Evolutionary conservation across 2,329 filamentous ascomycete genomes (phyloP), one percentile per base, ranked within the genome.

Genomic region (Phoma sp.): DNA sequence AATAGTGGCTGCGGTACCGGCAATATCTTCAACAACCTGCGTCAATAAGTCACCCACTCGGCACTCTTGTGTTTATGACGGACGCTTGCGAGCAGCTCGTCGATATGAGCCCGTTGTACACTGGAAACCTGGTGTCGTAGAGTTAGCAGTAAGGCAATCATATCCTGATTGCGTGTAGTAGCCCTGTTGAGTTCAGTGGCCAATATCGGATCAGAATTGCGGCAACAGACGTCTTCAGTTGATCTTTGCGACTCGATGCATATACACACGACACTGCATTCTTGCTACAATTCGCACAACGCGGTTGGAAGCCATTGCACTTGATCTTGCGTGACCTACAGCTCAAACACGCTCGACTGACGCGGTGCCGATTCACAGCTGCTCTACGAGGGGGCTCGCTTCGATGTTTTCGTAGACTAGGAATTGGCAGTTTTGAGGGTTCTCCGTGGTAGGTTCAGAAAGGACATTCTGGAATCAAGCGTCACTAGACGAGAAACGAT

Each of bases 281-380:
- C 10, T 68, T 64, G 20, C 48, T 48, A 48, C 75, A 77, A 25
- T 74, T 70, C 10, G 65, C 57, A 56, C 74, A 77, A 18, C 45
- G 32, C 2, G 74, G 74, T 20, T 61, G 66, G 21, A 52, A 57
- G 4, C 74, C 74, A 59, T 71, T 70, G 59, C 74, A 77, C 38
- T 73, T 75, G 55, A 74, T 69, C 50, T 77, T 77, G 18, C 73
- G 63, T 14, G 63, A 54, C 9, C 73, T 66, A 53, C 74, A 77
- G 26, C 57, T 66, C 29, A 69, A 54, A 47, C 74, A 77, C 5
- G 74, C 74, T 21, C 66, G 59, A 21, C 52, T 53, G 5, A 69
- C 68, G 34, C 71, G 56, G 39, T 61, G 65, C 43, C 59, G 62
- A 26, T 26, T 54, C 10, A 47, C 42, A 10, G 26, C 26, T n/a